Conservation (phyloP, 495 filamentous ascomycete genomes). For the Parmelia sp. region DNA sequence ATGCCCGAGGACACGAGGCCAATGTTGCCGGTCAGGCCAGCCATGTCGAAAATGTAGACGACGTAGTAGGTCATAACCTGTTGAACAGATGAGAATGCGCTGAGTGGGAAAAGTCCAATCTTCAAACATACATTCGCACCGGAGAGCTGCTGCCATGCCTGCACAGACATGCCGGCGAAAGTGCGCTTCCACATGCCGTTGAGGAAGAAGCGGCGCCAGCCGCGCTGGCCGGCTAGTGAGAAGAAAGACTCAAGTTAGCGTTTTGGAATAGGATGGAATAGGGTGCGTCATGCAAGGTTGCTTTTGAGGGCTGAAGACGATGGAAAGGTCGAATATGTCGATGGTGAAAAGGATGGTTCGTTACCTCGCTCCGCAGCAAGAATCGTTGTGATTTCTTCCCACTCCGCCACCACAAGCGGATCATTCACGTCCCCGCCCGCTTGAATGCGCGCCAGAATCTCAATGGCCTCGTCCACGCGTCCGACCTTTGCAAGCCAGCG, state of each 20-base stretch:
- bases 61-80: conserved; percentile 52
- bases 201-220: conserved; percentile 54
- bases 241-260: too few species aligned
- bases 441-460: conserved; percentile 63
- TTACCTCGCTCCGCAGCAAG: conserved; percentile 51
- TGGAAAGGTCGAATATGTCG: neutral
- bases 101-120: too few species aligned
- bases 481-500: conserved; percentile 68
- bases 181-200: conserved; percentile 70
- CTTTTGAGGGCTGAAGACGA: too few species aligned
- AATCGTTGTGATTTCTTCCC: conserved; percentile 60
- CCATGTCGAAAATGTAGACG: conserved; percentile 67
- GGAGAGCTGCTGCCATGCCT: conserved; percentile 64
- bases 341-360: neutral
- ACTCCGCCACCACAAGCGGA: conserved; percentile 64
- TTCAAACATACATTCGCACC: conserved; percentile 54
- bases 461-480: conserved; percentile 59
- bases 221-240: conserved; percentile 29
- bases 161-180: conserved; percentile 60
- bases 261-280: neutral
- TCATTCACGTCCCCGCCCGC: conserved; percentile 57
- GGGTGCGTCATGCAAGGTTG: too few species aligned
- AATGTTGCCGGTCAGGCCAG: conserved; percentile 51
- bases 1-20: conserved; percentile 62
- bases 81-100: too few species aligned